A percentile compares a stretch with the other conserved stretches of the same genome.
phyloP scores from a whole-genome alignment of 352 stramenopile species.

The Phytophthora macrochlamydospora region DNA sequence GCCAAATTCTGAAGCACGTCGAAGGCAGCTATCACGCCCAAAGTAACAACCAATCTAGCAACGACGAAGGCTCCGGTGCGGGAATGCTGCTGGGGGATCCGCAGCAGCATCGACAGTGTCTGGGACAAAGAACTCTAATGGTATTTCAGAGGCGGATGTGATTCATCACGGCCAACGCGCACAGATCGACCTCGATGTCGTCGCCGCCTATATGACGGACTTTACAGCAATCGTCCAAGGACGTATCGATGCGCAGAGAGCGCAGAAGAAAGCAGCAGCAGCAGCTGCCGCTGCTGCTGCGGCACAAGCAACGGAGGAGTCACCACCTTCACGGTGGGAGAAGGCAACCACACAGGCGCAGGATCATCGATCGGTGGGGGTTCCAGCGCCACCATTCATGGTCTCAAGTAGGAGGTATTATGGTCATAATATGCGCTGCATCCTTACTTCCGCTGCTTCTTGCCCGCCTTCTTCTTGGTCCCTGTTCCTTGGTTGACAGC shows the following conservation, averaged over 20 bases:
- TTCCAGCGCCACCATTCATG: constrained; percentile 27
- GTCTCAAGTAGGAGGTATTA: constrained; percentile 5
- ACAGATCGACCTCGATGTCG: constrained; percentile 90
- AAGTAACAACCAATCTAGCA: constrained; percentile 21
- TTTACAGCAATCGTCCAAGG: constrained; percentile 87
- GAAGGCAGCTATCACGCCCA: constrained; percentile 46
- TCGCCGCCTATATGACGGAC: constrained; percentile 94
- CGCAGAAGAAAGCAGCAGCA: constrained; percentile 67
- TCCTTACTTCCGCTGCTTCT: constrained; percentile 29
- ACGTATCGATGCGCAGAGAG: constrained; percentile 69
- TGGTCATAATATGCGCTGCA: background rate
- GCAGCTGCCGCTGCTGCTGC: constrained; percentile 25
- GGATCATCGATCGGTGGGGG: constrained; percentile 18
- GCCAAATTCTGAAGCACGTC: constrained; percentile 89
- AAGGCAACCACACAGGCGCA: constrained; percentile 20
- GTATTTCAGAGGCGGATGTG: constrained; percentile 82
- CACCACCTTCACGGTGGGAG: constrained; percentile 10
- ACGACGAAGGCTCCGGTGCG: constrained; percentile 13
- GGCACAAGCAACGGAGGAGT: constrained; percentile 16
- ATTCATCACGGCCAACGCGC: constrained; percentile 87
- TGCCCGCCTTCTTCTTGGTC: constrained; percentile 16
- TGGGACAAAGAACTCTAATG: constrained; percentile 29
- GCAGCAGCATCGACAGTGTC: constrained; percentile 5
- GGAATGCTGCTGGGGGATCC: constrained; percentile 10
- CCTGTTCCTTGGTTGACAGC: constrained; percentile 62